A percentile compares a stretch with the other conserved stretches of the same genome.
Evolutionary conservation across 1,139 yeast genomes (phyloP).

Genomic region (Pneumocystis carinii): DNA sequence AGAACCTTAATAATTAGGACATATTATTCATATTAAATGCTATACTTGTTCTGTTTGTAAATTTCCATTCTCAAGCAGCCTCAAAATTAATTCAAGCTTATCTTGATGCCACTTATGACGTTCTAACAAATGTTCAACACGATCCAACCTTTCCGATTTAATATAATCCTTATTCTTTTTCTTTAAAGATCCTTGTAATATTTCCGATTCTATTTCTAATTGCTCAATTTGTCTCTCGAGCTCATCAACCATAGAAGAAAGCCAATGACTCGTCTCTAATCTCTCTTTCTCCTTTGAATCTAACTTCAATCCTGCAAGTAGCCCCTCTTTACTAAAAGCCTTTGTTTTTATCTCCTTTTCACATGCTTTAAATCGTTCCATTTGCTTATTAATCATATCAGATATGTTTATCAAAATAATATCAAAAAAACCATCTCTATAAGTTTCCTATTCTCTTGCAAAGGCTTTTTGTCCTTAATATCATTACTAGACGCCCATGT

Average conservation of each 20-base stretch:
- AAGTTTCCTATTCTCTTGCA: constrained; percentile 65
- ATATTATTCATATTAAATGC: constrained; percentile 30
- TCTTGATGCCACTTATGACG: constrained; percentile 69
- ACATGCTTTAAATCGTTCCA: constrained; percentile 93
- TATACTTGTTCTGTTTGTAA: constrained; percentile 66
- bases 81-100: constrained; percentile 61
- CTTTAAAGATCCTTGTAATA: constrained; percentile 36
- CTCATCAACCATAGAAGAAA: constrained; percentile 65
- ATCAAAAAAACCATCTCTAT: constrained; percentile 42
- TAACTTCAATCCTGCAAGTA: constrained; percentile 49
- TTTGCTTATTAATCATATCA: constrained; percentile 38
- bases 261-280: constrained; percentile 56
- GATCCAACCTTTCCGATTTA: constrained; percentile 45
- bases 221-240: constrained; percentile 68
- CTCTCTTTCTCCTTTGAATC: constrained; percentile 76
- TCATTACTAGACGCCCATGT: constrained; percentile 90
- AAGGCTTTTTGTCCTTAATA: constrained; percentile 70
- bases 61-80: constrained; percentile 68
- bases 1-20: neutral
- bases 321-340: constrained; percentile 88
- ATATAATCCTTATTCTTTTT: constrained; percentile 43
- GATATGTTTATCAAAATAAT: neutral
- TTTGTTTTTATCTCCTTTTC: constrained; percentile 92
- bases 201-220: constrained; percentile 63
- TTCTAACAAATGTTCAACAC: constrained; percentile 48